Percentiles rank a stretch among this genome's conserved stretches.
Conservation (phyloP, 768 basidiomycete genomes). For the Lentinula sp. region DNA sequence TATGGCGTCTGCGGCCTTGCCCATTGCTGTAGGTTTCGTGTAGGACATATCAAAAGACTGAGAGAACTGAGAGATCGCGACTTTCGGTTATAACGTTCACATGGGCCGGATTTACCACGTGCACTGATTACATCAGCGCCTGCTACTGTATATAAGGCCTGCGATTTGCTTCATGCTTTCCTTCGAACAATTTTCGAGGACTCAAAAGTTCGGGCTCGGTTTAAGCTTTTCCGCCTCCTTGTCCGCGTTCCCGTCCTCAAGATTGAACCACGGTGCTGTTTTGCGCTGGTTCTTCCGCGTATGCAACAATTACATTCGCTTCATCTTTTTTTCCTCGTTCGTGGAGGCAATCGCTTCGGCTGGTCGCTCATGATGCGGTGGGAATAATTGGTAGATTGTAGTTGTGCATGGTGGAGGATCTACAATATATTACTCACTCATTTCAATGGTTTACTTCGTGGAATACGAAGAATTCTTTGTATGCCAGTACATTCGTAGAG, state of each 20-base stretch:
- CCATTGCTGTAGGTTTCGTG: slow-evolving; percentile 39
- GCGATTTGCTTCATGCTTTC: slow-evolving; percentile 12
- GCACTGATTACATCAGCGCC: not conserved
- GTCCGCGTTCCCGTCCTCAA: slow-evolving; percentile 95
- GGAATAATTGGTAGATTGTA: slow-evolving; percentile 14
- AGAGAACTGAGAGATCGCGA: too few relatives aligned
- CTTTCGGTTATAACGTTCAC: too few relatives aligned
- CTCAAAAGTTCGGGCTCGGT: slow-evolving; percentile 91
- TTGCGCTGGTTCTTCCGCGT: slow-evolving; percentile 10
- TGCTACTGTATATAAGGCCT: slow-evolving; percentile 5
- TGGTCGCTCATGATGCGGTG: slow-evolving; percentile 11
- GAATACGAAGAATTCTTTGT: not conserved
- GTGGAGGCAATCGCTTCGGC: slow-evolving; percentile 2
- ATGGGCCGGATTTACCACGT: not conserved
- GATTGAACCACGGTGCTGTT: slow-evolving; percentile 38
- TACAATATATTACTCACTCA: slow-evolving; percentile 15
- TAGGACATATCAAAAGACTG: slow-evolving; percentile 37
- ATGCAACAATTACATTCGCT: not conserved
- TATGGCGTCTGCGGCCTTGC: slow-evolving; percentile 54
- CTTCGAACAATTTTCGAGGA: slow-evolving; percentile 74
- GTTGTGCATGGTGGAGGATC: slow-evolving; percentile 19
- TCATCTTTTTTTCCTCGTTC: not conserved
- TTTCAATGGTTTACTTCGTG: not conserved
- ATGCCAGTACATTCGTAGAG: too few relatives aligned
- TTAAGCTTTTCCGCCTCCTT: slow-evolving; percentile 76